These are phyloP conservation scores for Dioscorea cayenensis DNA, from an alignment of 116 monocot species.

Conservation along the genomic window DNA sequence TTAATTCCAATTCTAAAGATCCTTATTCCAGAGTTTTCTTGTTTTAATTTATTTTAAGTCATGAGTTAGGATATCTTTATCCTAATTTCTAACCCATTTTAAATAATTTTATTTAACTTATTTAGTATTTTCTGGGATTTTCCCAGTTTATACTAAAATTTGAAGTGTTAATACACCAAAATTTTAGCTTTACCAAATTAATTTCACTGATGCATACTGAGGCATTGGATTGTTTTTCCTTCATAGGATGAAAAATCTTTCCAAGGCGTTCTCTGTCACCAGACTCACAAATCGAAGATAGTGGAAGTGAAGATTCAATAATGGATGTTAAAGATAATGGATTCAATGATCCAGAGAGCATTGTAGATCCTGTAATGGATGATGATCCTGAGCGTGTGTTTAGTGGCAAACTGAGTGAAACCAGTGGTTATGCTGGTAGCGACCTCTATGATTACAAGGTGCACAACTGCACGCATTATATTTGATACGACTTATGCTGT, in stretches of 20 bases:
- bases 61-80: too few relatives aligned
- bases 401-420: conserved; percentile 97
- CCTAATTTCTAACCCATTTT: too few relatives aligned
- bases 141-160: too few relatives aligned
- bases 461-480: conserved; percentile 28
- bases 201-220: background rate
- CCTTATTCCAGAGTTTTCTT: too few relatives aligned
- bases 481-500: background rate
- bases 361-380: conserved; percentile 49
- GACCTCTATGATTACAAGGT: conserved; percentile 99
- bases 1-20: too few relatives aligned
- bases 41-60: too few relatives aligned
- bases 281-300: conserved; percentile 74
- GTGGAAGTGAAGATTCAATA: conserved; percentile 76
- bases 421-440: conserved; percentile 94
- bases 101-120: too few relatives aligned
- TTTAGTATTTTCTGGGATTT: too few relatives aligned
- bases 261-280: conserved; percentile 72
- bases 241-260: conserved; percentile 67
- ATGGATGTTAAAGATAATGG: conserved; percentile 66
- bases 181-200: too few relatives aligned
- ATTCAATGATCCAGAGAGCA: conserved; percentile 74
- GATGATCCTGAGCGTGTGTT: conserved; percentile 71
- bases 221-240: background rate
- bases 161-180: too few relatives aligned